Conservation (phyloP, 2,329 filamentous ascomycete species). For the Penicillium hordei region DNA sequence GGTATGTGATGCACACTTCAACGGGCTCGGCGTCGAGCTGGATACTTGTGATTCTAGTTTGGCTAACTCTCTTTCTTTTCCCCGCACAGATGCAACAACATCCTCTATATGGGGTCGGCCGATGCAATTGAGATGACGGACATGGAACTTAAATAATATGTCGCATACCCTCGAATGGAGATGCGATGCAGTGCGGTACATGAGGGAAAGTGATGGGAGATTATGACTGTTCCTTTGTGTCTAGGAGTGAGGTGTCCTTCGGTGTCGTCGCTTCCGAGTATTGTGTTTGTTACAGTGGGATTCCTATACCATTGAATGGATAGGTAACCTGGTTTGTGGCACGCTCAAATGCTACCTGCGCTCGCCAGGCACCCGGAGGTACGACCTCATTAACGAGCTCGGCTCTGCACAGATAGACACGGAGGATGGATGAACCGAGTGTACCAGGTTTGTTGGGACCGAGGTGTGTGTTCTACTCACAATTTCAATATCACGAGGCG, state of each 20-base stretch:
- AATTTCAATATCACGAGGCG: conserved; percentile 19
- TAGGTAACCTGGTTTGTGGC: not conserved
- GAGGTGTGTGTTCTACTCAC: not conserved
- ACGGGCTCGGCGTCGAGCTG: no score
- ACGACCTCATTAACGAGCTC: not conserved
- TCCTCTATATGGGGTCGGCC: conserved; percentile 78
- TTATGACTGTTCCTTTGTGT: not conserved
- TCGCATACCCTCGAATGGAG: not conserved
- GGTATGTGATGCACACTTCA: conserved; percentile 54
- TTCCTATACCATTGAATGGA: not conserved
- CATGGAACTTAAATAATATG: conserved; percentile 37
- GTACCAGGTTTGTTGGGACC: not conserved
- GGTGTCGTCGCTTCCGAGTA: not conserved
- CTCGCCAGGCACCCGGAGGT: not conserved
- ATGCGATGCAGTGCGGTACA: not conserved
- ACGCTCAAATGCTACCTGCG: not conserved
- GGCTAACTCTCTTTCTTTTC: not conserved
- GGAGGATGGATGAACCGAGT: not conserved
- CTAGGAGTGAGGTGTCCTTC: not conserved
- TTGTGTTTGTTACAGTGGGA: not conserved
- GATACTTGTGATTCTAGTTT: conserved; percentile 1
- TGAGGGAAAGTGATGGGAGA: not conserved
- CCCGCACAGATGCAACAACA: conserved; percentile 78
- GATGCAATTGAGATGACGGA: conserved; percentile 52
- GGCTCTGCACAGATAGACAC: conserved; percentile 2